Base-by-base conservation (phyloP, 306 rosid species). In the Sicyos baderoa region DNA sequence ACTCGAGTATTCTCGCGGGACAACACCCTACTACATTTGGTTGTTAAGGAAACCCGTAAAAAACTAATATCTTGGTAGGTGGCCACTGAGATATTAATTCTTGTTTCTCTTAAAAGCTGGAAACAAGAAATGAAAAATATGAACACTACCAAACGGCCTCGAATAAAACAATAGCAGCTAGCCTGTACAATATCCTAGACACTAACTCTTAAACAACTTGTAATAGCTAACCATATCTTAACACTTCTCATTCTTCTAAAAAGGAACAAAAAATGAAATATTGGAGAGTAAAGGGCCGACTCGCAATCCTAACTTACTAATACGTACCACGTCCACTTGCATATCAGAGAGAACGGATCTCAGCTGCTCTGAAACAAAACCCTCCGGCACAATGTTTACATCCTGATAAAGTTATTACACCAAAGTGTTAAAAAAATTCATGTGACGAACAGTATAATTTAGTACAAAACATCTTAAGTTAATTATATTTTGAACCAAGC, bases 311-410 rank as follows among this genome's bases (percentile, higher is more conserved):
- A 55, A 70, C 17, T 49, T 47, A 72, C 40, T 51, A 77, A 57
- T 51, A 79, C 87, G 82, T 79, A 92, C 98, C 85, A 92, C 98
- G 75, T 92, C 87, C 73, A 92, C 96, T 69, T 89, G 83, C 96
- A 87, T 89, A 76, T 92, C 96, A 54, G 95, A 87, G 13, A 89
- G 88, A 83, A 92, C 93, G 54, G 96, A 89, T 64, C 76, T 80
- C 54, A 92, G 72, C 86, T 92, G 96, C 74, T 85, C 71, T 2
- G 84, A 88, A 23, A 92, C 91, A 83, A 89, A 82, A 54, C 85
- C 91, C 76, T 86, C 86, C 19, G 83, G 79, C 71, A 87, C 79
- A 48, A 86, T 51, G 72, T 83, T 47, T 23, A 89, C 86, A 52
- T 86, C 96, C 96, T 91, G 79, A 2, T 19, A 81, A 56, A 25